phyloP scores from a whole-genome alignment of 805 yeast species.

The Pichia rugopelliculosa region DNA sequence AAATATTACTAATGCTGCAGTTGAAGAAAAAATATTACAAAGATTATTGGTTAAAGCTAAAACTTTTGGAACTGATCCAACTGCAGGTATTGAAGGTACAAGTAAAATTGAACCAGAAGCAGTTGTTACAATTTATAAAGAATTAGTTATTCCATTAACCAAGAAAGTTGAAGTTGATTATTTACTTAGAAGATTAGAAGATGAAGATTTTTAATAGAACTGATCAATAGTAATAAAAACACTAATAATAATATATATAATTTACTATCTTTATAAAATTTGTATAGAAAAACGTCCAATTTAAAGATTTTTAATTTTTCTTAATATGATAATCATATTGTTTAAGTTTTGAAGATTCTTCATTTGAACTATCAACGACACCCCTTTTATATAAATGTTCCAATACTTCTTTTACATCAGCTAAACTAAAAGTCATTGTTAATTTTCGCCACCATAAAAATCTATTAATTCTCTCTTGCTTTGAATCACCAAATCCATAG shows the following conservation, averaged over 20 bases:
- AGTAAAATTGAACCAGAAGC: slow-evolving; percentile 77
- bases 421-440: slow-evolving; percentile 20
- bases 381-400: slow-evolving; percentile 15
- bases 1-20: slow-evolving; percentile 80
- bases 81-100: slow-evolving; percentile 58
- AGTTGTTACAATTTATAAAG: slow-evolving; percentile 76
- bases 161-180: slow-evolving; percentile 94
- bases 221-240: background rate
- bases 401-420: slow-evolving; percentile 20
- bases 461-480: slow-evolving; percentile 45
- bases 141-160: slow-evolving; percentile 87
- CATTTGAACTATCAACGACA: slow-evolving; percentile 4
- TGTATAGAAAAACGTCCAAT: background rate
- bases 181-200: slow-evolving; percentile 73
- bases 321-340: background rate
- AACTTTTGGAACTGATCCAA: slow-evolving; percentile 84
- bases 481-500: slow-evolving; percentile 44
- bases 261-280: background rate
- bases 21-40: slow-evolving; percentile 75
- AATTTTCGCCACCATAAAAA: slow-evolving; percentile 48
- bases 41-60: slow-evolving; percentile 75
- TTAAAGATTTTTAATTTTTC: background rate
- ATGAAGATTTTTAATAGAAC: slow-evolving; percentile 24
- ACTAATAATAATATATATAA: background rate
- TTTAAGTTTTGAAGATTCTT: background rate